Evolutionary conservation across 805 yeast genomes (phyloP), one percentile per base, ranked within the genome.

Genomic region (Osmozyma mogii): DNA sequence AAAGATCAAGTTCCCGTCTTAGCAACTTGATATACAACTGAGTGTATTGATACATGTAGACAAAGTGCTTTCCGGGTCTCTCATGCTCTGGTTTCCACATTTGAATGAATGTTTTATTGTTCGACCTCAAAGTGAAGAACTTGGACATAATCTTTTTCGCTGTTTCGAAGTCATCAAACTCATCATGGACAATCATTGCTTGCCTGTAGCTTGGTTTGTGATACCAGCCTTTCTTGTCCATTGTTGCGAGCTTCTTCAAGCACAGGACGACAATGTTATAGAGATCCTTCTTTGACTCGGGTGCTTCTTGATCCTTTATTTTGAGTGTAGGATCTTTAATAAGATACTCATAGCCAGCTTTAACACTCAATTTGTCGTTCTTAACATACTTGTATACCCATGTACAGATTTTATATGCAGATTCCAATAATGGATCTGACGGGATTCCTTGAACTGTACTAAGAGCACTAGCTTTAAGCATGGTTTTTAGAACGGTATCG

Each of bases 11-110:
- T 6, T 70, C 61, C 15, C 61, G 52, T 19, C 65, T 57, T 15
- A 84, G 52, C 15, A 88, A 45, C 14, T 69, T 70, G 27, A 81
- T 68, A 43, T 68, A 78, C 46, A 78, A 81, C 27, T 59, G 50
- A 14, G 84, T 70, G 47, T 92, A 89, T 31, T 76, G 73, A 39
- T 65, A 69, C 18, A 80, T 78, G 54, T 81, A 85, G 8, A 74
- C 75, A 50, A 87, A 89, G 54, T 89, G 96, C 43, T 83, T 84
- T 0, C 99, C 99, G 0, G 96, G 92, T 13, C 94, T 58, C 51
- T 94, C 98, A 43, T 66, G 53, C 27, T 87, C 95, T 0, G 96
- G 94, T 43, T 85, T 85, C 97, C 98, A 92, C 34, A 92, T 83
- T 40, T 75, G 80, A 1, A 88, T 74, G 22, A 92, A 65, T 8